Percentiles rank a stretch among this genome's conserved stretches.
phyloP scores from a whole-genome alignment of 2,329 filamentous ascomycete genomes.

The Colletotrichum sp. region DNA sequence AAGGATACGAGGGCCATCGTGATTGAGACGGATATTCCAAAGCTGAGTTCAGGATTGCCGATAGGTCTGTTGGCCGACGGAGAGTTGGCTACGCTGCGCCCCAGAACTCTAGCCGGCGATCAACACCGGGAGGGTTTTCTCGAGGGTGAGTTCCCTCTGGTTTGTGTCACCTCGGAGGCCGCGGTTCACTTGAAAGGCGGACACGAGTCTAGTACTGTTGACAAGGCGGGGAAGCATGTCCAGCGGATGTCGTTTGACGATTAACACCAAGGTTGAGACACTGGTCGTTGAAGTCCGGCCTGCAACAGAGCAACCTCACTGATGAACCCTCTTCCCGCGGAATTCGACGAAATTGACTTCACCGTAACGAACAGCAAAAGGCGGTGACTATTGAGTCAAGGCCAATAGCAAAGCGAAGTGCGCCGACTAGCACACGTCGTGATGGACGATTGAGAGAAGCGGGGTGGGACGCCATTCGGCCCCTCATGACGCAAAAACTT shows the following conservation, averaged over 20 bases:
- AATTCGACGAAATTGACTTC: conserved; percentile 2
- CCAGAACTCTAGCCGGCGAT: conserved; percentile 10
- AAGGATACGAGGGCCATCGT: not conserved
- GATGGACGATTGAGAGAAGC: not conserved
- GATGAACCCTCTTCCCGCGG: not conserved
- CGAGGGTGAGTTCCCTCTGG: not conserved
- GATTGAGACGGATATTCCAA: not conserved
- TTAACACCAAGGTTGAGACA: not conserved
- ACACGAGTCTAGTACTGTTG: not conserved
- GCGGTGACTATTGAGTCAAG: conserved; percentile 8
- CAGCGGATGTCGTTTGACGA: not conserved
- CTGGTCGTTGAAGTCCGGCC: not conserved
- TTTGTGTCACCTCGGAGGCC: not conserved
- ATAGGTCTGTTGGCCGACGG: not conserved
- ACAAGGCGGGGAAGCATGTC: not conserved
- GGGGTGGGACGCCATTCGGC: not conserved
- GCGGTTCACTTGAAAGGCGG: not conserved
- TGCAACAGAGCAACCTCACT: not conserved
- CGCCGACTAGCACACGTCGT: not conserved
- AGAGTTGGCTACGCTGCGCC: not conserved
- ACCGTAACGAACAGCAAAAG: not conserved
- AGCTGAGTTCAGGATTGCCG: not conserved
- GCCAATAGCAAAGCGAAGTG: not conserved
- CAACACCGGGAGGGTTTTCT: not conserved
- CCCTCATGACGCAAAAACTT: not conserved